phyloP scores from a whole-genome alignment of 2,329 filamentous ascomycete species.

The Neoscytalidium dimidiatum region DNA sequence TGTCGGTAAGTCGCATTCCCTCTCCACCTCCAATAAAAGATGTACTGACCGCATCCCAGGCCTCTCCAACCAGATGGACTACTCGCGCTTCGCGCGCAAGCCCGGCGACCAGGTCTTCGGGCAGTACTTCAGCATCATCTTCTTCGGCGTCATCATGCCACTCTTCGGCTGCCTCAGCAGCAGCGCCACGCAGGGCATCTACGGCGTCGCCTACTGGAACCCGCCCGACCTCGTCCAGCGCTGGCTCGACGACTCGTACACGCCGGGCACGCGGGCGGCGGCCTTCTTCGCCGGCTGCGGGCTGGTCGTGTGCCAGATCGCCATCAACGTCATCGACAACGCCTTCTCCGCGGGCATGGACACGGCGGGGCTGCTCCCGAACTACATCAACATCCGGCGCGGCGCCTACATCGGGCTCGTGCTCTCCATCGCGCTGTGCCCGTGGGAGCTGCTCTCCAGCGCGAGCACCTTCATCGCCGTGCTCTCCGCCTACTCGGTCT shows the following conservation, averaged over 20 bases:
- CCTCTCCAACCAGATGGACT: conserved; percentile 32
- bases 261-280: conserved; percentile 41
- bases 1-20: background rate
- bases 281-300: conserved; percentile 51
- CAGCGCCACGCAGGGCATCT: conserved; percentile 34
- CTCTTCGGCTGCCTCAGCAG: conserved; percentile 43
- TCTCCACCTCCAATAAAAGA: background rate
- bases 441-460: conserved; percentile 54
- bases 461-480: conserved; percentile 32
- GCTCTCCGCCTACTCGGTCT: conserved; percentile 48
- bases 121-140: conserved; percentile 41
- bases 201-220: conserved; percentile 40
- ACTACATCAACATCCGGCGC: conserved; percentile 58
- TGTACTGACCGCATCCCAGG: background rate
- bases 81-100: conserved; percentile 43
- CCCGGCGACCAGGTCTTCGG: conserved; percentile 47
- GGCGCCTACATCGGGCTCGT: conserved; percentile 53
- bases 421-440: conserved; percentile 49
- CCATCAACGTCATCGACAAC: conserved; percentile 50
- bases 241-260: conserved; percentile 27
- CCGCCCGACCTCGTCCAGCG: conserved; percentile 26
- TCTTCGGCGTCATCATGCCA: conserved; percentile 42
- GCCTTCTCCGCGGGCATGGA: conserved; percentile 57
- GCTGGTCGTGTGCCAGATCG: conserved; percentile 49
- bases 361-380: conserved; percentile 53